phyloP scores from a whole-genome alignment of 202 grass and related monocot genomes.

The Setaria italica region DNA sequence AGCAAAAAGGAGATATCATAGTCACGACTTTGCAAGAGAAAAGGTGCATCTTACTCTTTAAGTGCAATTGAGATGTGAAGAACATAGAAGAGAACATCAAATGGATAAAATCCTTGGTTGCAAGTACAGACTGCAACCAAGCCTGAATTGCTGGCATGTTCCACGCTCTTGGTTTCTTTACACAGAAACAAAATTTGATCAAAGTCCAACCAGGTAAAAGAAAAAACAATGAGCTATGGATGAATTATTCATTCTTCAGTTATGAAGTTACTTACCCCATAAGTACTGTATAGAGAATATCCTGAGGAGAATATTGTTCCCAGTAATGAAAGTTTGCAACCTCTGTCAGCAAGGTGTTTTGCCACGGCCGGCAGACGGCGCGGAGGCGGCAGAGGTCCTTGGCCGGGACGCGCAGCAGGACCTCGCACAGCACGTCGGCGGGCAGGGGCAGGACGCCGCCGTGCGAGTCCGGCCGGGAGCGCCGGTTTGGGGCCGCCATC shows the following conservation, averaged over 20 bases:
- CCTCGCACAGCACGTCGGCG: not conserved
- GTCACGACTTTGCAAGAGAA: not conserved
- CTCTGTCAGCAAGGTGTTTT: constrained; percentile 74
- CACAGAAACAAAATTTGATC: constrained; percentile 34
- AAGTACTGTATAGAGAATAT: constrained; percentile 72
- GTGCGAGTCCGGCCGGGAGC: no score
- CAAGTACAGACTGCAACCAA: constrained; percentile 77
- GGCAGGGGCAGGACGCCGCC: not conserved
- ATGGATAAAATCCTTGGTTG: constrained; percentile 83
- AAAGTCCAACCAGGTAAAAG: not conserved
- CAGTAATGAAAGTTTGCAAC: constrained; percentile 83
- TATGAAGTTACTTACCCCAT: constrained; percentile 68
- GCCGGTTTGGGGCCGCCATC: not conserved
- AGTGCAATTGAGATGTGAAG: constrained; percentile 75
- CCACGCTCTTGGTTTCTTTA: constrained; percentile 83
- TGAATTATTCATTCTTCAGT: constrained; percentile 31
- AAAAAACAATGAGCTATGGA: not conserved
- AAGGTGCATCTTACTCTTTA: constrained; percentile 57
- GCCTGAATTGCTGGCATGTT: constrained; percentile 69
- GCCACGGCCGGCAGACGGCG: no score
- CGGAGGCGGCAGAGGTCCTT: no score
- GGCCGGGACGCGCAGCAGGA: no score
- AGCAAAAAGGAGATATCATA: constrained; percentile 1
- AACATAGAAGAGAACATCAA: constrained; percentile 77
- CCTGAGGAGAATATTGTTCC: constrained; percentile 73